A percentile compares a stretch with the other conserved stretches of the same genome.
Evolutionary conservation across 169 alveolate species (phyloP).

Genomic region (Plasmodium cynomolgi): DNA sequence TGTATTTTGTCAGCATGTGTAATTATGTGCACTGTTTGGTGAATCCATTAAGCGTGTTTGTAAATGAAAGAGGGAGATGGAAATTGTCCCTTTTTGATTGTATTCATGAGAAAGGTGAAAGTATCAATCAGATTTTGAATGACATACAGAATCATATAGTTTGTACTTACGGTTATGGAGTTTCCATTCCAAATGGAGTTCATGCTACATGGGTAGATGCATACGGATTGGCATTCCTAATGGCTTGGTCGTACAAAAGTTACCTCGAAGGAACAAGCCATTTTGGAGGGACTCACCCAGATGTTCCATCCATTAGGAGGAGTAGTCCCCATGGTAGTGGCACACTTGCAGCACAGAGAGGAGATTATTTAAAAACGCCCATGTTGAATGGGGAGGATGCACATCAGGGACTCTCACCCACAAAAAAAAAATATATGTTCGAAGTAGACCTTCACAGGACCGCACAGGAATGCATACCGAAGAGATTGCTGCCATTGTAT

Average conservation of each 20-base stretch:
- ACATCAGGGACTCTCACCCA: neutral
- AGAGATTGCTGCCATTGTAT: neutral
- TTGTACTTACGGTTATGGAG: constrained; percentile 11
- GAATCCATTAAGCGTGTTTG: constrained; percentile 77
- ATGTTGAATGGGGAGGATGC: neutral
- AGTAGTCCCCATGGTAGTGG: neutral
- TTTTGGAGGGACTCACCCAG: neutral
- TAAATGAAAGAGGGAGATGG: constrained; percentile 74
- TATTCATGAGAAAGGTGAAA: constrained; percentile 76
- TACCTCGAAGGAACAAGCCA: constrained; percentile 5
- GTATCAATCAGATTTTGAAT: neutral
- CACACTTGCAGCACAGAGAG: neutral
- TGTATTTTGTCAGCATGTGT: constrained; percentile 77
- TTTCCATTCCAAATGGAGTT: constrained; percentile 1
- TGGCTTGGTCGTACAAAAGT: constrained; percentile 56
- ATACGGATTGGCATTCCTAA: constrained; percentile 19
- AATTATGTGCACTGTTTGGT: constrained; percentile 79
- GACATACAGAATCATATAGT: constrained; percentile 40
- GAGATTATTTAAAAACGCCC: neutral
- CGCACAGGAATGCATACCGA: constrained; percentile 10
- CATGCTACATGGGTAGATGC: constrained; percentile 32
- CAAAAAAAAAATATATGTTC: neutral
- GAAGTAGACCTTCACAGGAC: neutral
- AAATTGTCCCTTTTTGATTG: constrained; percentile 78
- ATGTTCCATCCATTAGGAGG: neutral